Evolutionary conservation across 2,329 filamentous ascomycete genomes (phyloP), one percentile per base, ranked within the genome.

Genomic region (Rutstroemia sp.): DNA sequence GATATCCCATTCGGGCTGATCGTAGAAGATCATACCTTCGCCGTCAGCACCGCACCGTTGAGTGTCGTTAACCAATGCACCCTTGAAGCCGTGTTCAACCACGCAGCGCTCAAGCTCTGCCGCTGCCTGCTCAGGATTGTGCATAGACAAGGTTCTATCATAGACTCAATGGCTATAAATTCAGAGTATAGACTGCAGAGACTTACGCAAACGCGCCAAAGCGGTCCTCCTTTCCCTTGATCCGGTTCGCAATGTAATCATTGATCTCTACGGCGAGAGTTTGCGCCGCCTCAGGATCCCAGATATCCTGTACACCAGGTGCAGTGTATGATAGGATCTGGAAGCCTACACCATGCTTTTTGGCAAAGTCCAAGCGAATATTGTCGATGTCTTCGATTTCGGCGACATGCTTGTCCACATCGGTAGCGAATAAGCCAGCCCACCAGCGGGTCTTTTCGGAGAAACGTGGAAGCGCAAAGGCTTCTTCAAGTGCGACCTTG

Each of bases 1-100:
- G 21, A 76, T 67, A 61, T 83, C 80, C 75, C 78, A 87, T 58
- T 79, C 76, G 0, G 77, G 73, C 8, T 75, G 72, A 64, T 87
- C 84, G 70, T 86, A 87, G 71, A 85, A 86, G 66, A 86, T 72
- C 73, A 82, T 79, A 23, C 77, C 76, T 56, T 84, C 80, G 39
- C 81, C 82, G 57, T 83, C 78, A 3, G 81, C 81, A 16, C 79
- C 75, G 27, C 78, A 77, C 14, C 30, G 30, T 64, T 87, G 83
- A 2, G 76, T 80, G 65, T 85, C 80, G 64, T 84, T 84, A 47
- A 87, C 75, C 4, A 87, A 70, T 3, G 76, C 81, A 2, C 83
- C 83, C 58, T 81, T 77, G 72, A 86, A 86, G n/a, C 82, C 81
- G 49, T 78, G 72, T 58, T 82, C 68, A 1, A 71, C 77, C 5